phyloP scores from a whole-genome alignment of 352 stramenopile genomes.

The Phytophthora agathidicida region DNA sequence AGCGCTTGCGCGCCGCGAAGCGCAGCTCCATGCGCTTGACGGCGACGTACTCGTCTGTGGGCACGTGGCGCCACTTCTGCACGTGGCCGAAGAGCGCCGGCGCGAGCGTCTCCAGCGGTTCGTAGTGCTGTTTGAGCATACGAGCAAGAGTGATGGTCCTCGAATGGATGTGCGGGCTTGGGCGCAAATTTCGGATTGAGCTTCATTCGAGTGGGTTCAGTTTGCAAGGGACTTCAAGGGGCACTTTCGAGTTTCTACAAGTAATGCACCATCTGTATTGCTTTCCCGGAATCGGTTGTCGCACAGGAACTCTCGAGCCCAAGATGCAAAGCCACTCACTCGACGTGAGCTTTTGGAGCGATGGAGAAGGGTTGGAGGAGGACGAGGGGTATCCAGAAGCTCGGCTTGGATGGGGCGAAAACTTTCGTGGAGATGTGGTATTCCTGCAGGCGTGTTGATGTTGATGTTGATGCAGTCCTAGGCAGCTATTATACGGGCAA shows the following conservation, averaged over 20 bases:
- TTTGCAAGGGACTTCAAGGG: slow-evolving; percentile 33
- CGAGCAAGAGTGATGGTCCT: too few species aligned
- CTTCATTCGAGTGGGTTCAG: slow-evolving; percentile 24
- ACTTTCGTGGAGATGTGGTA: slow-evolving; percentile 3
- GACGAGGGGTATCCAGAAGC: slow-evolving; percentile 11
- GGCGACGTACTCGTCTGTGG: slow-evolving; percentile 61
- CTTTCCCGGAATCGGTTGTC: slow-evolving; percentile 17
- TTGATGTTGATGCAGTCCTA: too few species aligned
- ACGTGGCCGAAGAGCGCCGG: slow-evolving; percentile 78
- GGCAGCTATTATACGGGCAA: too few species aligned
- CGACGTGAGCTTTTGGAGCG: neutral
- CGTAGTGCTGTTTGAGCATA: slow-evolving; percentile 48
- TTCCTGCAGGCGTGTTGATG: too few species aligned
- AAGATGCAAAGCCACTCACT: slow-evolving; percentile 1
- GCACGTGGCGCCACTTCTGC: slow-evolving; percentile 59
- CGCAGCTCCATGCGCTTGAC: slow-evolving; percentile 83
- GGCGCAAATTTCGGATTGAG: neutral
- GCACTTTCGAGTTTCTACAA: slow-evolving; percentile 20
- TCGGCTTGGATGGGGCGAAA: neutral
- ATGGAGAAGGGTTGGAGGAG: slow-evolving; percentile 1
- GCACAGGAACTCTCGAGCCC: slow-evolving; percentile 12
- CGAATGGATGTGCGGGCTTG: too few species aligned
- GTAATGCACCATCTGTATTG: slow-evolving; percentile 13
- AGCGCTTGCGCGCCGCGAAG: slow-evolving; percentile 52
- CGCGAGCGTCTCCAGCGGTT: slow-evolving; percentile 65